Evolutionary conservation across 2,329 filamentous ascomycete species (phyloP).

Genomic region (Venturia asperata): DNA sequence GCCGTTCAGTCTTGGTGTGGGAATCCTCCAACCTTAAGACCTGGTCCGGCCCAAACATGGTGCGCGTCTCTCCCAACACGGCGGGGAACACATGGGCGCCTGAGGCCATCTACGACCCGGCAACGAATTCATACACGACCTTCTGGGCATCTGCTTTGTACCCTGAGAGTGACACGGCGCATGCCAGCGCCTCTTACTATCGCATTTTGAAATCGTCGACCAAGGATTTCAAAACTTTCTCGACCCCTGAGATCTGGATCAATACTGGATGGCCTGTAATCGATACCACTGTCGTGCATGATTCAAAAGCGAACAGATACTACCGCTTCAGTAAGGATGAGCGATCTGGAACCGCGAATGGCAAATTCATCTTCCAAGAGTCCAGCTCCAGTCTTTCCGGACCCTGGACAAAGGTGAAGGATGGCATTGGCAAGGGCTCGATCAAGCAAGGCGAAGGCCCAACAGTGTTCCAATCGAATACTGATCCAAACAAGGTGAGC

Average conservation of each 20-base stretch:
- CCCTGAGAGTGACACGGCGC: neutral
- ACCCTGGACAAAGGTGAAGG: slow-evolving; percentile 9
- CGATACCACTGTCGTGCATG: slow-evolving; percentile 12
- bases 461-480: slow-evolving; percentile 5
- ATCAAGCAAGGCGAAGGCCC: slow-evolving; percentile 14
- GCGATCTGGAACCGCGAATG: slow-evolving; percentile 1
- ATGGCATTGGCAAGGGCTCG: slow-evolving; percentile 13
- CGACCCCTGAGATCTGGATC: slow-evolving; percentile 7
- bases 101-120: slow-evolving; percentile 16
- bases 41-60: slow-evolving; percentile 11
- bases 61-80: slow-evolving; percentile 13
- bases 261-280: slow-evolving; percentile 6
- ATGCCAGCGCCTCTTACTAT: slow-evolving; percentile 9
- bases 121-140: neutral
- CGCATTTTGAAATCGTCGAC: slow-evolving; percentile 13
- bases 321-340: slow-evolving; percentile 19
- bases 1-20: slow-evolving; percentile 14
- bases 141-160: slow-evolving; percentile 15
- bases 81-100: slow-evolving; percentile 18
- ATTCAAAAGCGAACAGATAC: neutral
- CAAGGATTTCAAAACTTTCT: slow-evolving; percentile 16
- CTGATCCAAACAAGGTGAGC: slow-evolving; percentile 9
- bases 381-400: slow-evolving; percentile 4
- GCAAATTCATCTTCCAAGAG: slow-evolving; percentile 18
- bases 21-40: slow-evolving; percentile 11